Conservation (phyloP, 2,329 filamentous ascomycete species). For the Chrysoporthe deuterocubensis region DNA sequence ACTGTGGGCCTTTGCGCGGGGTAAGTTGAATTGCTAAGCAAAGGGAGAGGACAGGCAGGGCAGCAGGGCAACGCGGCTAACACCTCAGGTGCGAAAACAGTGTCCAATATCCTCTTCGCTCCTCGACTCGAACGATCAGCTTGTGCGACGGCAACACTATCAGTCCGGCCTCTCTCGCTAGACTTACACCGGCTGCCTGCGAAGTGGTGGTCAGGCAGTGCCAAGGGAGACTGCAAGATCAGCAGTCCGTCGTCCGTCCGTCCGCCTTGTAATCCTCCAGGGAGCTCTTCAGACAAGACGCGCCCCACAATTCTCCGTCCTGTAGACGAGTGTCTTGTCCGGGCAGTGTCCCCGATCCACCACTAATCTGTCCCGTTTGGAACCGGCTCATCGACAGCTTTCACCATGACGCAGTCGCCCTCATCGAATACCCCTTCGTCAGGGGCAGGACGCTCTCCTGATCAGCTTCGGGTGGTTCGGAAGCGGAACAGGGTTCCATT, state of each 20-base stretch:
- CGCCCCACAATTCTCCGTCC: slow-evolving; percentile 5
- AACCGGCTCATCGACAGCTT: not conserved
- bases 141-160: not conserved
- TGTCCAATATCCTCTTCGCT: not conserved
- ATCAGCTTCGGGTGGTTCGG: slow-evolving; percentile 84
- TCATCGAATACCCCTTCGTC: slow-evolving; percentile 79
- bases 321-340: not conserved
- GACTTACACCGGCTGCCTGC: not conserved
- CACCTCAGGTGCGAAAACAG: not conserved
- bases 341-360: not conserved
- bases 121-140: not conserved
- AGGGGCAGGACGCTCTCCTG: slow-evolving; percentile 72
- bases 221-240: not conserved
- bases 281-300: not conserved
- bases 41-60: not conserved
- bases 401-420: slow-evolving; percentile 73
- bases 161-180: not conserved
- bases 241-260: not conserved
- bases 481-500: slow-evolving; percentile 91
- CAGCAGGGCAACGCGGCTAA: not conserved
- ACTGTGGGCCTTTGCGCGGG: not conserved
- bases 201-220: not conserved
- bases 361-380: not conserved
- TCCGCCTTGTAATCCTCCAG: not conserved
- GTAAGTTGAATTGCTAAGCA: not conserved